Evolutionary conservation across 495 filamentous ascomycete species (phyloP), one percentile per base, ranked within the genome.

Genomic region (Neurospora sp.): DNA sequence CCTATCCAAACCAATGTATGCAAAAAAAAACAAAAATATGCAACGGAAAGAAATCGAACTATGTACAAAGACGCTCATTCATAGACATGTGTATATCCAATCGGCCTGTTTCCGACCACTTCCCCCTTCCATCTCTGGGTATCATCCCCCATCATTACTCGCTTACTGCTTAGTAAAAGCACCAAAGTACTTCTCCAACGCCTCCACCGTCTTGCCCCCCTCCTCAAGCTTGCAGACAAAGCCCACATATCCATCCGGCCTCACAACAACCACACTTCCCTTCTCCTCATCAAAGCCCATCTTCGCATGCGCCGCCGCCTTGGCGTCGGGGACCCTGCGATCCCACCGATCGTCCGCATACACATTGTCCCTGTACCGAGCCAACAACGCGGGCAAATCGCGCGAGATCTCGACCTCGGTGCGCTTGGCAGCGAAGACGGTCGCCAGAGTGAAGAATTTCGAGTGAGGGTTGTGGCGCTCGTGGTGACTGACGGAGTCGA

Each of bases 291-390:
- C 86, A 35, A 97, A 80, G 0, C 94, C 94, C 85, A 96, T 91
- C 86, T 95, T 96, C 69, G 91, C 89, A 83, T 97, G 94, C 37
- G 93, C 93, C 10, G 92, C 85, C 38, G 89, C 92, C 73, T 82
- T 83, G 22, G 91, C 90, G 65, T 90, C 83, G 0, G 91, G 91
- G 2, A 92, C 89, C 14, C 87, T 84, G 59, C 86, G 82, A 79
- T 95, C 92, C 86, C 90, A 91, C 53, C 92, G 86, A 81, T 96
- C 92, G 75, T 97, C 94, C 6, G 93, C 91, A 77, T 96, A 97
- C 65, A 97, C 86, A 79, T 96, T 91, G 75, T 94, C 89, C 74
- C 89, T 85, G 82, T 97, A 97, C 71, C 92, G 84, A 3, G 87
- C 89, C 39, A 95, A 83, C 14, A 92, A 76, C 45, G 86, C 82